Evolutionary conservation across 2,329 filamentous ascomycete genomes (phyloP), one percentile per base, ranked within the genome.

Genomic region (Aotearoamyces nothofagi): DNA sequence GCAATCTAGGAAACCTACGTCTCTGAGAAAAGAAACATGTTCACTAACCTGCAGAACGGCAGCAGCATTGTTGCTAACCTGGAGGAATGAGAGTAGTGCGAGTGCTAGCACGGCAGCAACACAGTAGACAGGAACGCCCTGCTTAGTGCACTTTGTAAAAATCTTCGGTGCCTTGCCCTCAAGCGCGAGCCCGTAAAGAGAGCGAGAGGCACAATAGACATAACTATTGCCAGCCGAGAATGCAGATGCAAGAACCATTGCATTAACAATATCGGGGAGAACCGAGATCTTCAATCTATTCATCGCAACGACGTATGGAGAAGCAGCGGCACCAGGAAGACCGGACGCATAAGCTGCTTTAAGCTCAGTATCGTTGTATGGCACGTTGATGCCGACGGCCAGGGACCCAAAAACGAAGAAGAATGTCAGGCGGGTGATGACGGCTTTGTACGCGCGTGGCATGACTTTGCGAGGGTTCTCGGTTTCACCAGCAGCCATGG

Each of bases 331-430:
- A 15, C 47, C 47, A 2, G 66, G 63, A 26, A 61, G 56, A 29
- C 56, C 58, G 5, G 56, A 54, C n/a, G 54, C 47, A 39, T 72
- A 70, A 2, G 69, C 70, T 11, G 55, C 59, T 7, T 49, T 56
- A 39, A 77, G 52, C 12, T 61, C 60, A 1, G 57, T 44, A 39
- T 74, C 68, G 29, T 72, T 59, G 43, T 69, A 66, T 10, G 70
- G 56, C 37, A 75, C 61, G 33, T 71, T 43, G 33, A 72, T 67
- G 4, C 69, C 69, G 8, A 74, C 62, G n/a, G 57, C 59, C 4
- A 78, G 55, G 5, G 65, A 68, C 32, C 71, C 64, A 33, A 82
- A 58, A n/a, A 81, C 63, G 51, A 81, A 82, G 53, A 83, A 81
- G 2, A 63, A 53, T 1, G 73, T 74, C 17, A 83, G 57, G 27